Evolutionary conservation across 2,329 filamentous ascomycete species (phyloP).

Genomic region (Pochonia chlamydosporia): DNA sequence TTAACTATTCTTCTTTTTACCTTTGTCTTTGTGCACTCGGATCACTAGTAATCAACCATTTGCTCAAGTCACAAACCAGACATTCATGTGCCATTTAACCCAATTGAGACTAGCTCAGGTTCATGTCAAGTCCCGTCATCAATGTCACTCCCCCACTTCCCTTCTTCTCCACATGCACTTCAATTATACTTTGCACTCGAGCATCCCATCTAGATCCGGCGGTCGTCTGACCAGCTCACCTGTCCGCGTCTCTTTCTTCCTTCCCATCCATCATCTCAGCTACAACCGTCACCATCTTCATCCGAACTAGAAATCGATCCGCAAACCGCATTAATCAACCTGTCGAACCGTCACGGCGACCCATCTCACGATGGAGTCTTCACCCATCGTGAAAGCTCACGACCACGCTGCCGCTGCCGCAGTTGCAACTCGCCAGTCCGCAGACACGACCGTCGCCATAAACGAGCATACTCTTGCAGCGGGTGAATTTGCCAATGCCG

Average conservation of each 20-base stretch:
- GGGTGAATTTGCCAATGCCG: constrained; percentile 78
- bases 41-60: no score
- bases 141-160: no score
- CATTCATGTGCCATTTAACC: no score
- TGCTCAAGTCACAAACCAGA: no score
- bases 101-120: no score
- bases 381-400: constrained; percentile 60
- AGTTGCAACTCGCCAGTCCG: constrained; percentile 66
- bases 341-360: not conserved
- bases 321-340: not conserved
- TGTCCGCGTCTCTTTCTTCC: not conserved
- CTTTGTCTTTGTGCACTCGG: no score
- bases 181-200: no score
- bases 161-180: no score
- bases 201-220: not conserved
- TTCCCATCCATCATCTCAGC: not conserved
- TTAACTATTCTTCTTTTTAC: no score
- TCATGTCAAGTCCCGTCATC: no score
- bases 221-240: not conserved
- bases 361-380: constrained; percentile 26
- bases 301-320: no score
- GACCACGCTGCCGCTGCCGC: constrained; percentile 85
- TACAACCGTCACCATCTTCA: not conserved
- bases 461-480: constrained; percentile 86
- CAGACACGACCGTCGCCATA: constrained; percentile 73